Evolutionary conservation across 352 stramenopile species (phyloP), one percentile per base, ranked within the genome.

Genomic region (Albugo laibachii): DNA sequence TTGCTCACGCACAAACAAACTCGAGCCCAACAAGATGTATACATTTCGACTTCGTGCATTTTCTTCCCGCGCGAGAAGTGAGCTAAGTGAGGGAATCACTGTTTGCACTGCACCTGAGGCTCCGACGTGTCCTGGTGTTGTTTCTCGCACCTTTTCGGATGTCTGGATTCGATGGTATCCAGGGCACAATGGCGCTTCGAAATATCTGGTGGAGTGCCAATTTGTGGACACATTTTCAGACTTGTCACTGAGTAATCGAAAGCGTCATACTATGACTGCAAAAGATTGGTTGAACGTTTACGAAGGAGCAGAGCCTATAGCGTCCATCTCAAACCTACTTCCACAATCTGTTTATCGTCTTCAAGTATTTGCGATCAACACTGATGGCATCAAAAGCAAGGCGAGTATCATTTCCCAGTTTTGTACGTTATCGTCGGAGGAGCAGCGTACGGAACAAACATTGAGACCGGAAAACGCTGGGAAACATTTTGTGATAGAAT

Each of bases 21-120:
- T 96, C 3, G 61, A 65, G 38, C 75, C 84, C 13, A 95, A 95
- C 59, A 86, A 67, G 1, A 50, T 66, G 20, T 95, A 96, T 52
- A 55, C 62, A 16, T 95, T 95, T 51, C 65, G 70, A 2, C 57
- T 96, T 27, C 72, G 82, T 35, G 54, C 72, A 19, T 74, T 95
- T 40, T 77, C 71, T 13, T 71, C 68, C 1, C 70, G 85, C 44
- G 66, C 78, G 13, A 76, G 77, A 2, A 92, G 74, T 37, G 61
- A 70, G 34, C 62, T 92, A 10, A 92, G 77, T 46, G 61, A 80
- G 1, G 74, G 76, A 0, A 52, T 94, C 2, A 63, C 76, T 39
- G 62, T 96, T 19, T 80, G 58, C 41, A 83, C 74, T 5, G 61
- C 69, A 11, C 72, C 74, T 1, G 56, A 65, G 18, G 58, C 60